Percentiles rank a stretch among this genome's conserved stretches.
phyloP scores from a whole-genome alignment of 805 yeast genomes.

The Starmera caribaea region DNA sequence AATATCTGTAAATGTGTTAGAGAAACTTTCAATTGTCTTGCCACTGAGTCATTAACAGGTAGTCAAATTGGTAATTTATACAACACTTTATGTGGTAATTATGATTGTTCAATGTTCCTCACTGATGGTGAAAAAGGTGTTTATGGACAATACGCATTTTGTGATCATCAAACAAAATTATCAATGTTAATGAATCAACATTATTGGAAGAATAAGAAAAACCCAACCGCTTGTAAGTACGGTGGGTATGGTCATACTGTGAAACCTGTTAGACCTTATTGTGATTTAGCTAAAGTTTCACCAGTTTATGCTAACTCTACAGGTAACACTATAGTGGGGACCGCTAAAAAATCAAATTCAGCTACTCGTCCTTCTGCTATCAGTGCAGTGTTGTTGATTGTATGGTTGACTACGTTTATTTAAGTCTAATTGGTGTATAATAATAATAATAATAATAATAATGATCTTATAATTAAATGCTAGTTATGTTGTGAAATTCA shows the following conservation, averaged over 20 bases:
- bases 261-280: conserved; percentile 30
- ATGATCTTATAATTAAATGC: no score
- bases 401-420: no score
- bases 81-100: conserved; percentile 43
- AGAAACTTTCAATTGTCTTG: conserved; percentile 47
- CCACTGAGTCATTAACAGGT: conserved; percentile 37
- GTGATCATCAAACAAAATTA: conserved; percentile 61
- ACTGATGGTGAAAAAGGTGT: conserved; percentile 54
- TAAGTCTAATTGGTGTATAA: no score
- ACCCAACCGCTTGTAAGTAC: conserved; percentile 56
- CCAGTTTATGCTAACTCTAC: conserved; percentile 22
- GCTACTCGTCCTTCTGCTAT: no score
- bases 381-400: no score
- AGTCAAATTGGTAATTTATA: conserved; percentile 55
- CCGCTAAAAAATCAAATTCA: no score
- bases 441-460: no score
- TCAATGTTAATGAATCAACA: conserved; percentile 59
- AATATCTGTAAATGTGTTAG: conserved; percentile 56
- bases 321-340: no score
- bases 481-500: no score
- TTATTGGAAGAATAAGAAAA: conserved; percentile 40
- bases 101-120: conserved; percentile 52
- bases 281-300: conserved; percentile 40
- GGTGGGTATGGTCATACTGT: conserved; percentile 53
- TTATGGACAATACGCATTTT: conserved; percentile 70